phyloP scores from a whole-genome alignment of 805 yeast genomes.

The Saccharomycodes ludwigii region DNA sequence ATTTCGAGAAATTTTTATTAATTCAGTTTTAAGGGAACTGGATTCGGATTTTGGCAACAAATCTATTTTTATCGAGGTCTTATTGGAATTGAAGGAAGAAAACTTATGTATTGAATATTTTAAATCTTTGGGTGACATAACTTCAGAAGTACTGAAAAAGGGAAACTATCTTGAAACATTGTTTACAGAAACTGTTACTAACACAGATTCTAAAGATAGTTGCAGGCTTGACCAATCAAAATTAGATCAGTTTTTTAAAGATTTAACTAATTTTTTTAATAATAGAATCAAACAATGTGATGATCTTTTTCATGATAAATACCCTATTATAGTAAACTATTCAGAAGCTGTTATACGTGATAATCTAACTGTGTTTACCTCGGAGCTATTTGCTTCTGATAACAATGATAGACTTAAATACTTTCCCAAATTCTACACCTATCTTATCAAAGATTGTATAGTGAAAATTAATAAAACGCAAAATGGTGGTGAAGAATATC shows the following conservation, averaged over 20 bases:
- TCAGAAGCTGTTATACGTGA: conserved; percentile 28
- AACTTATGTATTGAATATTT: conserved; percentile 28
- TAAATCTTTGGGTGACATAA: conserved; percentile 25
- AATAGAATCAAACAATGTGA: conserved; percentile 27
- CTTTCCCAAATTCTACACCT: conserved; percentile 23
- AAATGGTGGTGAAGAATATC: conserved; percentile 26
- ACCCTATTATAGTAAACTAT: conserved; percentile 28
- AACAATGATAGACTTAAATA: conserved; percentile 16
- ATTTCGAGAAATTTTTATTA: conserved; percentile 49
- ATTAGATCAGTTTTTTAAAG: conserved; percentile 15
- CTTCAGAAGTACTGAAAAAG: conserved; percentile 21
- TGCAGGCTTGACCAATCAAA: too few relatives aligned
- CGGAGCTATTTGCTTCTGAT: conserved; percentile 14
- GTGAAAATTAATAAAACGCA: conserved; percentile 25
- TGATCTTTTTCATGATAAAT: conserved; percentile 25
- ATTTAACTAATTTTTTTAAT: conserved; percentile 22
- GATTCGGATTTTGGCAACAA: conserved; percentile 36
- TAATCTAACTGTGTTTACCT: conserved; percentile 19
- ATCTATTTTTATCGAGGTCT: conserved; percentile 19
- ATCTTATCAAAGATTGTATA: conserved; percentile 20
- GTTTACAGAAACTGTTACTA: conserved; percentile 13
- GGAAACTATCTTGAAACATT: conserved; percentile 10
- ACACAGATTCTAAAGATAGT: too few relatives aligned
- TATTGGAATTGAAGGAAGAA: conserved; percentile 28
- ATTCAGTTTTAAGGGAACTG: conserved; percentile 56